Base-by-base conservation (phyloP, 2,329 filamentous ascomycete genomes). In the Scopulariopsis brevicaulis region DNA sequence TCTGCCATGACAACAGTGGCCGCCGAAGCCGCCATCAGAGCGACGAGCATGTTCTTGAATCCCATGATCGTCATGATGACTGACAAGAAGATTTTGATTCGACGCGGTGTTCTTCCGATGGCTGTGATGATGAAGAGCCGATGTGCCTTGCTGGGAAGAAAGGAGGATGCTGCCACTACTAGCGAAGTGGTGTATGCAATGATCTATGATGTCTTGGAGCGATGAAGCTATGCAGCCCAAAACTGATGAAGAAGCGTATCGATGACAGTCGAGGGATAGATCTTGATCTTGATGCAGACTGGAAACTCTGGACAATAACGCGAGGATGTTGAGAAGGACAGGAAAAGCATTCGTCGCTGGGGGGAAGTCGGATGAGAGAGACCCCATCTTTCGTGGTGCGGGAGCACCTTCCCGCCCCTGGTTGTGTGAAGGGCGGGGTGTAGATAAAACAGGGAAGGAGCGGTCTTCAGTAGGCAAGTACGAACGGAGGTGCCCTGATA, bases 1-100 rank as follows among this genome's bases (percentile, higher is more conserved):
- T 77, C 74, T 5, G 78, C 77, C 50, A 48, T 53, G 55, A 53
- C 48, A 18, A 18, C 48, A 6, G 48, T 18, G 46, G 35, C 32
- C 15, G 24, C 32, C 11, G 24, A 35, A 25, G 55, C 50, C 20
- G 55, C 48, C 32, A 51, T n/a, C 14, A 57, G 48, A 20, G 55
- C 55, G 35, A 51, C 48, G 25, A 52, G 28, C n/a, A 20, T 32
- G 18, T 18, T 32, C 18, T 46, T 57, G 14, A 57, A 20, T 15
- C 46, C 55, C 10, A 18, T 14, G 43, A 37, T 8, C n/a, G 28
- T 46, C 55, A 56, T 56, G 40, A 22, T 51, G 25, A 24, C 15
- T 28, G 46, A 28, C 10, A 24, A 51, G 24, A 22, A 43, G 32
- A 57, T 53, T 32, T 10, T 12, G n/a, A 24, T 50, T 14, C 11